Conservation (phyloP, 2,329 filamentous ascomycete genomes). For the Alternaria novae-zelandiae region DNA sequence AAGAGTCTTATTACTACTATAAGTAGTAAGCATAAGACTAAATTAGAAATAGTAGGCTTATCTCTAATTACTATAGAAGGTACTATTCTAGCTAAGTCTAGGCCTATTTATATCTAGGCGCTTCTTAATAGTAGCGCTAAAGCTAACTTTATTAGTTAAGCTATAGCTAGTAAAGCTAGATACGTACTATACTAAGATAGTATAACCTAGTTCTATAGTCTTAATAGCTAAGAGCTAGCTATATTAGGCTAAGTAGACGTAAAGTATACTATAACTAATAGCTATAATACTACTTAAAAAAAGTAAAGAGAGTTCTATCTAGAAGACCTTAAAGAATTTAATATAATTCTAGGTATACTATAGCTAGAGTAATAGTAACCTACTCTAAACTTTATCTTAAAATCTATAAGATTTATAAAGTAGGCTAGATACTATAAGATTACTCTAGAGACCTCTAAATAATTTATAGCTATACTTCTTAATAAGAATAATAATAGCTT, state of each 20-base stretch:
- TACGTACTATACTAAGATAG: too few relatives aligned
- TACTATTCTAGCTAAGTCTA: not conserved
- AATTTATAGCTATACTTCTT: too few relatives aligned
- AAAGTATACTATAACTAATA: not conserved
- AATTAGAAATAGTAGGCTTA: not conserved
- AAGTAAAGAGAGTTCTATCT: not conserved
- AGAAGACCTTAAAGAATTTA: not conserved
- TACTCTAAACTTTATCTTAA: not conserved
- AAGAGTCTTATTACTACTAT: too few relatives aligned
- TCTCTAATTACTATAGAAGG: not conserved
- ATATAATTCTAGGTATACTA: not conserved
- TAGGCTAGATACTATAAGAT: not conserved
- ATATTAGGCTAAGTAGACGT: too few relatives aligned
- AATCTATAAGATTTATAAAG: not conserved
- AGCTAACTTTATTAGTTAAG: not conserved
- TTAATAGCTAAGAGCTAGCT: too few relatives aligned
- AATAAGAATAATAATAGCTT: not conserved
- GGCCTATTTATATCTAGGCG: not conserved
- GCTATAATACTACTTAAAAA: not conserved
- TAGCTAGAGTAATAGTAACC: not conserved
- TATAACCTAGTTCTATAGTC: too few relatives aligned
- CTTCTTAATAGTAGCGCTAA: not conserved
- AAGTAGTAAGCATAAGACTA: too few relatives aligned
- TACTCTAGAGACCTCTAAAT: too few relatives aligned
- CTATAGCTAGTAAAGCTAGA: not conserved